A percentile compares a stretch with the other conserved stretches of the same genome.
Evolutionary conservation across 2,329 filamentous ascomycete species (phyloP).

Genomic region (Colletotrichum brevisporum): DNA sequence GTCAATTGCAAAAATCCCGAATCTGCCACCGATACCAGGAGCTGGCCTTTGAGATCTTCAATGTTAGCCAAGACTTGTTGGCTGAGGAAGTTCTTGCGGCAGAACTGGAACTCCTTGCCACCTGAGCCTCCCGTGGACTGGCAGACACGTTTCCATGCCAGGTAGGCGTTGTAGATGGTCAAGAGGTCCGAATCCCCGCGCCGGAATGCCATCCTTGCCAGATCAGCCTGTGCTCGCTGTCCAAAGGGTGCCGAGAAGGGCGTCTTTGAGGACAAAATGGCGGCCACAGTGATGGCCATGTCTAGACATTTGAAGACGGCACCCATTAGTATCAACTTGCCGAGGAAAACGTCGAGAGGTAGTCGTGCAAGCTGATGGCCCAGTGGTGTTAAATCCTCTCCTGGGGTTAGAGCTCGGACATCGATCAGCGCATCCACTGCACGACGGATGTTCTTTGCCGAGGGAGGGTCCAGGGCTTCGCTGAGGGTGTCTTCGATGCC

Average conservation of each 20-base stretch:
- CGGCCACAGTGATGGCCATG: constrained; percentile 90
- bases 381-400: constrained; percentile 88
- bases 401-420: constrained; percentile 85
- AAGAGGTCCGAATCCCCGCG: constrained; percentile 92
- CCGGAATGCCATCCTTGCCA: constrained; percentile 83
- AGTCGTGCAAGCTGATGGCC: constrained; percentile 89
- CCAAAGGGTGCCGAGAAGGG: constrained; percentile 92
- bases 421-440: constrained; percentile 95
- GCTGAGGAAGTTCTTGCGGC: constrained; percentile 93
- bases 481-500: constrained; percentile 91
- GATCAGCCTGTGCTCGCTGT: constrained; percentile 85
- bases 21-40: constrained; percentile 87
- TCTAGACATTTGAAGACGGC: constrained; percentile 92
- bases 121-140: constrained; percentile 69
- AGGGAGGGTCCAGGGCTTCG: constrained; percentile 90
- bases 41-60: constrained; percentile 94
- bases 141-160: constrained; percentile 88
- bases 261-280: constrained; percentile 93
- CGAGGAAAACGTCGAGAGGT: constrained; percentile 93
- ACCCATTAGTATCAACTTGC: constrained; percentile 91
- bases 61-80: constrained; percentile 92
- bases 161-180: constrained; percentile 94
- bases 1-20: constrained; percentile 86
- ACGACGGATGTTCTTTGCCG: constrained; percentile 90
- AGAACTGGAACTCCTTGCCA: constrained; percentile 88